Conservation (phyloP, 106 monocot species). For the Triglochin maritima region DNA sequence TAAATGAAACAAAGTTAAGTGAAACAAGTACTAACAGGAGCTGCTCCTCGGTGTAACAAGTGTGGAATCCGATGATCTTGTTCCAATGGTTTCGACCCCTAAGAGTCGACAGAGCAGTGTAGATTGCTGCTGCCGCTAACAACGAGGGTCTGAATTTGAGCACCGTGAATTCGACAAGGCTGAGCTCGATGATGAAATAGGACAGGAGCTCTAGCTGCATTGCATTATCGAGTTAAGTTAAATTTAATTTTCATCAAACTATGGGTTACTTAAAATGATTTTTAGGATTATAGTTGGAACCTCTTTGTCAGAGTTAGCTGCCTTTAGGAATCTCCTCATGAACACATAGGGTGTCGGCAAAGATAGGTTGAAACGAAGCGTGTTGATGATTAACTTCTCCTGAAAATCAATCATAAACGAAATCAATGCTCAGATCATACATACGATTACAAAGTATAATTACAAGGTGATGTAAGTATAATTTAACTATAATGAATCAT, state of each 20-base stretch:
- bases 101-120: conserved; percentile 76
- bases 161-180: conserved; percentile 70
- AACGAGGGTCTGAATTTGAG: conserved; percentile 68
- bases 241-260: background rate
- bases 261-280: no score
- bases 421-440: no score
- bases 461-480: no score
- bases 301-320: conserved; percentile 68
- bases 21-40: conserved; percentile 39
- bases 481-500: no score
- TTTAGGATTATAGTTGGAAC: conserved; percentile 1
- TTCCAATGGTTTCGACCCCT: conserved; percentile 58
- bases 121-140: conserved; percentile 79
- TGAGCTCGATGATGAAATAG: conserved; percentile 21
- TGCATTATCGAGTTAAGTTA: background rate
- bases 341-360: conserved; percentile 85
- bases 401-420: conserved; percentile 7
- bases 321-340: conserved; percentile 89
- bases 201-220: conserved; percentile 18
- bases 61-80: conserved; percentile 46
- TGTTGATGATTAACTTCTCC: conserved; percentile 76
- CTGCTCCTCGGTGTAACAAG: conserved; percentile 62
- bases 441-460: no score
- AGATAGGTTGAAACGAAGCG: conserved; percentile 76
- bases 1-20: no score